phyloP scores from a whole-genome alignment of 768 basidiomycete species.

The Asterophora parasitica region DNA sequence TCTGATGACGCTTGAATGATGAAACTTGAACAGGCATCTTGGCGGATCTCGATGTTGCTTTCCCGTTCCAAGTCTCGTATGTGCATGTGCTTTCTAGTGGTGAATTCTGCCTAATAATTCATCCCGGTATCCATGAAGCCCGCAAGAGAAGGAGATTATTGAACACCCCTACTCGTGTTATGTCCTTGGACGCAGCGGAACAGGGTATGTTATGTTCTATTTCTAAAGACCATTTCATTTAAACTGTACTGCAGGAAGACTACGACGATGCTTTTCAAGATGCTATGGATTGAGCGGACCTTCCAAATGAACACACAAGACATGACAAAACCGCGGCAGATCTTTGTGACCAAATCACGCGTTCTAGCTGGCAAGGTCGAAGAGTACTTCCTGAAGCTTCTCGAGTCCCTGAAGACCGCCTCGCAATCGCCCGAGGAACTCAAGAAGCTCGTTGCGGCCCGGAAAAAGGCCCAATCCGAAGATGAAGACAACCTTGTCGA shows the following conservation, averaged over 20 bases:
- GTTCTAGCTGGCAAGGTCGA: slow-evolving; percentile 67
- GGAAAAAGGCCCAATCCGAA: slow-evolving; percentile 11
- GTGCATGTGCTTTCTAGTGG: slow-evolving; percentile 4
- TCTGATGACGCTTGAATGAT: neutral
- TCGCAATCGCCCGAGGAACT: slow-evolving; percentile 36
- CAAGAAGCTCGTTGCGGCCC: slow-evolving; percentile 18
- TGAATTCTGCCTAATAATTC: neutral
- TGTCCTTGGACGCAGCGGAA: slow-evolving; percentile 68
- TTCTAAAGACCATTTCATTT: neutral
- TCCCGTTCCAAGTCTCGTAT: slow-evolving; percentile 41
- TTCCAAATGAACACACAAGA: slow-evolving; percentile 34
- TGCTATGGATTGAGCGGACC: slow-evolving; percentile 61
- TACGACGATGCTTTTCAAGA: slow-evolving; percentile 74
- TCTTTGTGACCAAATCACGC: slow-evolving; percentile 70
- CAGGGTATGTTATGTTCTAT: slow-evolving; percentile 44
- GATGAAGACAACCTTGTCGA: slow-evolving; percentile 26
- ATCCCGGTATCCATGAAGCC: slow-evolving; percentile 17
- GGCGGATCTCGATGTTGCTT: slow-evolving; percentile 43
- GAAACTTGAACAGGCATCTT: slow-evolving; percentile 36
- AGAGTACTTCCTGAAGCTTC: slow-evolving; percentile 54
- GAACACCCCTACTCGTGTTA: slow-evolving; percentile 58
- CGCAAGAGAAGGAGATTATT: slow-evolving; percentile 52
- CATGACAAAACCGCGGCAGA: slow-evolving; percentile 50
- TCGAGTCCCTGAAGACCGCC: slow-evolving; percentile 37
- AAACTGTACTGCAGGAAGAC: slow-evolving; percentile 49